These are phyloP conservation scores for Trichoderma sp. DNA, from an alignment of 2,329 filamentous ascomycete species.

Conservation along the genomic window DNA sequence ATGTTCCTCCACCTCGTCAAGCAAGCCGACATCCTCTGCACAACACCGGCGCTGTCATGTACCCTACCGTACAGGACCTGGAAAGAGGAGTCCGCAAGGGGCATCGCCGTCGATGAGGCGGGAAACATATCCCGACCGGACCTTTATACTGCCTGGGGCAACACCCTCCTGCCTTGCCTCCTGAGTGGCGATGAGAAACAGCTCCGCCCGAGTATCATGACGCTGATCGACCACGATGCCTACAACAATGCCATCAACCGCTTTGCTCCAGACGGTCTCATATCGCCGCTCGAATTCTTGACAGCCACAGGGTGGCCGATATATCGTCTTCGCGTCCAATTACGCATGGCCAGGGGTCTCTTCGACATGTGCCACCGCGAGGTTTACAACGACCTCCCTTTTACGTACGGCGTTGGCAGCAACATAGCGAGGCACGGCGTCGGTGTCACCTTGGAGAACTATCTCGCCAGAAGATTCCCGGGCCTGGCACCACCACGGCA, in stretches of 20 bases:
- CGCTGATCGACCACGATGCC: no score
- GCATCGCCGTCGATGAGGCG: not conserved
- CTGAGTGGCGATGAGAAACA: not conserved
- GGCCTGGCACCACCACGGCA: no score
- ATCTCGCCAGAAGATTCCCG: no score
- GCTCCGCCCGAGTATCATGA: not conserved
- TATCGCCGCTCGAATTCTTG: not conserved
- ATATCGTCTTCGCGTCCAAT: no score
- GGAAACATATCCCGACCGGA: not conserved
- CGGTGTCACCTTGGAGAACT: no score
- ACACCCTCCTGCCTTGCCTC: not conserved
- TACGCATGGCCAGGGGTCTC: no score
- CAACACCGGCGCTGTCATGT: not conserved
- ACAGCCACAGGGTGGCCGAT: no score
- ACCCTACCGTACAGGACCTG: accelerated
- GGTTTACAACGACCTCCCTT: no score
- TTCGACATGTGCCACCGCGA: no score
- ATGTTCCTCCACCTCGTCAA: not conserved
- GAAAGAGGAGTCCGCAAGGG: not conserved
- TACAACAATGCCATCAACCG: not conserved
- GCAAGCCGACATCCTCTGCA: not conserved
- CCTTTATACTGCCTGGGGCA: not conserved
- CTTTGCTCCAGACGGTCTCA: not conserved
- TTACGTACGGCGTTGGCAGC: no score
- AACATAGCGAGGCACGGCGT: no score